A percentile compares a stretch with the other conserved stretches of the same genome.
Evolutionary conservation across 345 rosid species (phyloP).

Genomic region (Zanthoxylum bungeanum): DNA sequence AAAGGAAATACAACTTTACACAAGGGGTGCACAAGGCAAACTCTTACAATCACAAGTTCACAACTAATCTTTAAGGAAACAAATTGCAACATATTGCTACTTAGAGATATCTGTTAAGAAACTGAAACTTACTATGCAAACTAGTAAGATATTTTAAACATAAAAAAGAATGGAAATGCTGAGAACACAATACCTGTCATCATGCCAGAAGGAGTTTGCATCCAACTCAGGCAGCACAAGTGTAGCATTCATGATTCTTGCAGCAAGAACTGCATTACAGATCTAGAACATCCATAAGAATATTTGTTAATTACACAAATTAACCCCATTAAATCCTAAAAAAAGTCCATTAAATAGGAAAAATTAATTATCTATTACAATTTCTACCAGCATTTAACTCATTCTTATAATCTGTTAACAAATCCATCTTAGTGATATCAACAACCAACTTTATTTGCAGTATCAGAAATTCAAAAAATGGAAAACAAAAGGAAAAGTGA

Average conservation of each 20-base stretch:
- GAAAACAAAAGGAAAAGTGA: not conserved
- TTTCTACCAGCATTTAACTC: not conserved
- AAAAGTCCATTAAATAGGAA: not conserved
- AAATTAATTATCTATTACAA: not conserved
- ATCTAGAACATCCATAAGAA: slow-evolving; percentile 47
- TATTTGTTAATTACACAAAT: not conserved
- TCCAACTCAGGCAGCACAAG: slow-evolving; percentile 97
- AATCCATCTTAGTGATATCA: not conserved
- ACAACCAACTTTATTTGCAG: not conserved
- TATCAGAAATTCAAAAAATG: no score
- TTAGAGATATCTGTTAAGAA: not conserved
- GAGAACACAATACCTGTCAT: slow-evolving; percentile 67
- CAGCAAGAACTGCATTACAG: slow-evolving; percentile 99
- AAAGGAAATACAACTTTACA: not conserved
- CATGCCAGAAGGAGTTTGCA: slow-evolving; percentile 98
- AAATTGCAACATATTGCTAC: not conserved
- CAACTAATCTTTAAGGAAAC: not conserved
- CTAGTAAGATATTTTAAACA: not conserved
- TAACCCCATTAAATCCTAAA: not conserved
- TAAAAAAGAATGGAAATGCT: not conserved
- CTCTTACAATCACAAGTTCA: not conserved
- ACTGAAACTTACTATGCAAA: not conserved
- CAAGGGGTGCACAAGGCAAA: not conserved
- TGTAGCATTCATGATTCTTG: slow-evolving; percentile 98
- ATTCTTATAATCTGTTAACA: not conserved